A percentile compares a stretch with the other conserved stretches of the same genome.
These are phyloP conservation scores for Tolypocladium tropicale DNA, from an alignment of 2,329 filamentous ascomycete species.

Conservation along the genomic window DNA sequence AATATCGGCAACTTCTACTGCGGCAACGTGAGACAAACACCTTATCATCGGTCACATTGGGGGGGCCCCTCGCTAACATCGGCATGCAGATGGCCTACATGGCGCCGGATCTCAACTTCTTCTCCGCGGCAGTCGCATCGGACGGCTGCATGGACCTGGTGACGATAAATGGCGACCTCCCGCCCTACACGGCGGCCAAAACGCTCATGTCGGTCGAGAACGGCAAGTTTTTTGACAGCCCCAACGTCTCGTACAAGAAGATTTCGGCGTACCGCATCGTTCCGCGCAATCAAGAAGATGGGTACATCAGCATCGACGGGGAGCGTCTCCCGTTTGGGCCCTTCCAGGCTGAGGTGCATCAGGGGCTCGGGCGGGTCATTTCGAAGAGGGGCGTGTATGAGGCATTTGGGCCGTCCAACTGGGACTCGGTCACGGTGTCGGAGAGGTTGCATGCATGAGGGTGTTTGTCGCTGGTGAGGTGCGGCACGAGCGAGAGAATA, in stretches of 20 bases:
- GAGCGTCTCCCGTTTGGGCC: slow-evolving; percentile 79
- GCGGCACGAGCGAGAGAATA: background rate
- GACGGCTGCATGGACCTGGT: slow-evolving; percentile 85
- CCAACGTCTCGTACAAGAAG: slow-evolving; percentile 72
- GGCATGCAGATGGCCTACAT: slow-evolving; percentile 69
- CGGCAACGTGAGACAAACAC: slow-evolving; percentile 58
- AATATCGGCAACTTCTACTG: slow-evolving; percentile 87
- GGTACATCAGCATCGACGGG: slow-evolving; percentile 90
- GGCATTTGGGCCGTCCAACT: slow-evolving; percentile 40
- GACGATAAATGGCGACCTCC: slow-evolving; percentile 66
- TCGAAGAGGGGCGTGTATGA: slow-evolving; percentile 70
- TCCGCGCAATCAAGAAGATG: slow-evolving; percentile 59
- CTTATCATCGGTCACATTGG: background rate
- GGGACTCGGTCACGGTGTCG: slow-evolving; percentile 30
- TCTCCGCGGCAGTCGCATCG: slow-evolving; percentile 67
- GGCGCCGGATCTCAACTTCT: slow-evolving; percentile 80
- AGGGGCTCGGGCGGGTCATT: slow-evolving; percentile 72
- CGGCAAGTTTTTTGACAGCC: slow-evolving; percentile 69
- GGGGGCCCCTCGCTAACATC: slow-evolving; percentile 3
- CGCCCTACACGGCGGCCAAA: slow-evolving; percentile 53
- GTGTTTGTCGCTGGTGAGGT: background rate
- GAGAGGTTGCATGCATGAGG: slow-evolving; percentile 17
- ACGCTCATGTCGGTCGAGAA: slow-evolving; percentile 64
- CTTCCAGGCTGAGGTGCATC: slow-evolving; percentile 85
- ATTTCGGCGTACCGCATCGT: slow-evolving; percentile 78